Conservation (phyloP, 2,329 filamentous ascomycete genomes). For the Penicillium sp. region DNA sequence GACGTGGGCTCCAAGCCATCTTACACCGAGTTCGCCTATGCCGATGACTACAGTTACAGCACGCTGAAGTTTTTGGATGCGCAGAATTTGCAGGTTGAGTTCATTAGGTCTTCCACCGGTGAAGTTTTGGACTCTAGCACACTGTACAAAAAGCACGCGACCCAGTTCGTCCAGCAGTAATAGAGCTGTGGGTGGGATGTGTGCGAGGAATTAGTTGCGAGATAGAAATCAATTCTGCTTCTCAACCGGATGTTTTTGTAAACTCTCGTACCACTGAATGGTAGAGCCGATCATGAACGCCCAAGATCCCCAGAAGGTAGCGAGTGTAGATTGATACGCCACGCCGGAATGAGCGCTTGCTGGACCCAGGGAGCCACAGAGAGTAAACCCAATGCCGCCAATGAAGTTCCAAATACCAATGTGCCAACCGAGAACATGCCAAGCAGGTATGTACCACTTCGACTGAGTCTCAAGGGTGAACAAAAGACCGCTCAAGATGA, state of each 20-base stretch:
- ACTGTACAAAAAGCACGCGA: slow-evolving; percentile 52
- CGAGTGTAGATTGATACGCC: slow-evolving; percentile 52
- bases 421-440: slow-evolving; percentile 63
- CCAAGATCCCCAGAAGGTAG: slow-evolving; percentile 47
- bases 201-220: background rate
- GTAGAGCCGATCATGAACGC: slow-evolving; percentile 48
- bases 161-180: slow-evolving; percentile 56
- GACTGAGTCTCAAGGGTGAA: slow-evolving; percentile 69
- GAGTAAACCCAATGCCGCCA: slow-evolving; percentile 64
- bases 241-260: slow-evolving; percentile 51
- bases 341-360: slow-evolving; percentile 44
- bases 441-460: slow-evolving; percentile 63
- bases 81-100: slow-evolving; percentile 53
- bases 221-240: slow-evolving; percentile 54
- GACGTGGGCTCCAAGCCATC: slow-evolving; percentile 44
- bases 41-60: slow-evolving; percentile 54
- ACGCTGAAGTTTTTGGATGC: slow-evolving; percentile 50
- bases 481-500: slow-evolving; percentile 59
- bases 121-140: slow-evolving; percentile 50
- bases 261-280: slow-evolving; percentile 53
- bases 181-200: background rate
- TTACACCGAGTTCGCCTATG: slow-evolving; percentile 42
- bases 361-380: slow-evolving; percentile 60
- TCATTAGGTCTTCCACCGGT: slow-evolving; percentile 53
- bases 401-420: slow-evolving; percentile 67